Percentiles rank a stretch among this genome's conserved stretches.
Evolutionary conservation across 2,329 filamentous ascomycete species (phyloP).

Genomic region (Colletotrichum somersetense): DNA sequence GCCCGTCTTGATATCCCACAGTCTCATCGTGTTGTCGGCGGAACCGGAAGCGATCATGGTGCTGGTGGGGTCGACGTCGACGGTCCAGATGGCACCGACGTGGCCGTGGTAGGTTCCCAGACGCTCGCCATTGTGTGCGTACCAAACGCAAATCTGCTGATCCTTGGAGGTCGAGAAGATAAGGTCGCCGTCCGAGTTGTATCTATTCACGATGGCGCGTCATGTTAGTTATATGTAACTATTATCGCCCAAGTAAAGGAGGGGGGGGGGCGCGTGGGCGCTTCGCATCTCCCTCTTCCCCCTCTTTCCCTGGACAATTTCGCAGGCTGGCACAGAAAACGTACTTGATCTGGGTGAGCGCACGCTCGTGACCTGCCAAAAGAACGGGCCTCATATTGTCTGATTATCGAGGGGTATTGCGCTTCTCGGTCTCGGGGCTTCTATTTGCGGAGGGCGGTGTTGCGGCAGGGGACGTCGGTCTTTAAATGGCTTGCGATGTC

Average conservation of each 20-base stretch:
- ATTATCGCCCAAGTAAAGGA: slow-evolving; percentile 11
- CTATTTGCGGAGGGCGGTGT: slow-evolving; percentile 35
- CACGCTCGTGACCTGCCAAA: slow-evolving; percentile 95
- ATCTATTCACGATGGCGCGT: slow-evolving; percentile 61
- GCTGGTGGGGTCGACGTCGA: slow-evolving; percentile 94
- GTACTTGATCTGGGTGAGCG: slow-evolving; percentile 93
- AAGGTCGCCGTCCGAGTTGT: slow-evolving; percentile 94
- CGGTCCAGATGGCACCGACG: slow-evolving; percentile 97
- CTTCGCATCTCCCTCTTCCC: slow-evolving; percentile 16
- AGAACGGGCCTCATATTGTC: slow-evolving; percentile 94
- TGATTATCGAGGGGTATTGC: slow-evolving; percentile 38
- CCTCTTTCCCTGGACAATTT: slow-evolving; percentile 30
- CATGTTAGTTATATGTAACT: slow-evolving; percentile 26
- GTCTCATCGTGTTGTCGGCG: slow-evolving; percentile 96
- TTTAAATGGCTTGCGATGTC: slow-evolving; percentile 41
- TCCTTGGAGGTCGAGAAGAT: slow-evolving; percentile 97
- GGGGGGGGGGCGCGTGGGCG: background rate
- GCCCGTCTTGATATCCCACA: slow-evolving; percentile 96
- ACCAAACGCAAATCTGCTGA: slow-evolving; percentile 97
- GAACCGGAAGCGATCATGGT: slow-evolving; percentile 94
- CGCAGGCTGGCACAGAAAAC: slow-evolving; percentile 43
- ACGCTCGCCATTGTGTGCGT: slow-evolving; percentile 96
- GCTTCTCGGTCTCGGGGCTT: slow-evolving; percentile 40
- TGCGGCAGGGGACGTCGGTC: slow-evolving; percentile 43
- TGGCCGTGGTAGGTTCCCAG: slow-evolving; percentile 97